phyloP scores from a whole-genome alignment of 2,329 filamentous ascomycete genomes.

The Blastomyces percursus region DNA sequence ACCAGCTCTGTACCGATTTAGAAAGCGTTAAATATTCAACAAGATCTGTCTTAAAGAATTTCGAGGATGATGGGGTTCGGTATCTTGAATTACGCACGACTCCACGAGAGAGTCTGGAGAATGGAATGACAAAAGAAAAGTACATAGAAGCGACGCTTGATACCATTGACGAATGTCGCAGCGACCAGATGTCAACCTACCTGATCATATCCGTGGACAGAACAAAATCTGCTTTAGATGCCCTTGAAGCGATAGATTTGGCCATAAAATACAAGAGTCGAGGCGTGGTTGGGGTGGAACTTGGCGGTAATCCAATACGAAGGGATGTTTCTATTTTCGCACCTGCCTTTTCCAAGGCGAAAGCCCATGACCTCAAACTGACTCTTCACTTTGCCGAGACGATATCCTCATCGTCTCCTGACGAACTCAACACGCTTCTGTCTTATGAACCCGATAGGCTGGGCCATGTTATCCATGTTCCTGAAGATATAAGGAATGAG shows the following conservation, averaged over 20 bases:
- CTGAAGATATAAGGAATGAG: constrained; percentile 46
- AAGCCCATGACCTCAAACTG: constrained; percentile 45
- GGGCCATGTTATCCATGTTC: constrained; percentile 69
- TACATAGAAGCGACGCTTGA: constrained; percentile 58
- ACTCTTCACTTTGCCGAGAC: constrained; percentile 73
- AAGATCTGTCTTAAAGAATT: constrained; percentile 52
- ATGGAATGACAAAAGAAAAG: constrained; percentile 46
- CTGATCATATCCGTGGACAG: constrained; percentile 69
- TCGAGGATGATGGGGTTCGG: constrained; percentile 58
- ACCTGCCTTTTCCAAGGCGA: constrained; percentile 49
- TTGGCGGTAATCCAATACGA: constrained; percentile 63
- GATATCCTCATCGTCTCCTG: constrained; percentile 43
- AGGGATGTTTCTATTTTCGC: constrained; percentile 52
- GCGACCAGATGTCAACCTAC: constrained; percentile 44
- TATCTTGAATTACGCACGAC: constrained; percentile 76
- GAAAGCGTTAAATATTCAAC: constrained; percentile 53
- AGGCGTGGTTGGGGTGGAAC: constrained; percentile 62
- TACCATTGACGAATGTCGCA: constrained; percentile 48
- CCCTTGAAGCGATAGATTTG: constrained; percentile 53
- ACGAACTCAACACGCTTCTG: constrained; percentile 55
- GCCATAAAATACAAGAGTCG: constrained; percentile 43
- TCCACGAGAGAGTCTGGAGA: constrained; percentile 50
- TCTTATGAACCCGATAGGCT: constrained; percentile 56
- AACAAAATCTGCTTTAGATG: constrained; percentile 47
- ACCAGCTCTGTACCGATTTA: constrained; percentile 57